Evolutionary conservation across 2,329 filamentous ascomycete genomes (phyloP).

Genomic region (Pyrenophora tritici-repentis): DNA sequence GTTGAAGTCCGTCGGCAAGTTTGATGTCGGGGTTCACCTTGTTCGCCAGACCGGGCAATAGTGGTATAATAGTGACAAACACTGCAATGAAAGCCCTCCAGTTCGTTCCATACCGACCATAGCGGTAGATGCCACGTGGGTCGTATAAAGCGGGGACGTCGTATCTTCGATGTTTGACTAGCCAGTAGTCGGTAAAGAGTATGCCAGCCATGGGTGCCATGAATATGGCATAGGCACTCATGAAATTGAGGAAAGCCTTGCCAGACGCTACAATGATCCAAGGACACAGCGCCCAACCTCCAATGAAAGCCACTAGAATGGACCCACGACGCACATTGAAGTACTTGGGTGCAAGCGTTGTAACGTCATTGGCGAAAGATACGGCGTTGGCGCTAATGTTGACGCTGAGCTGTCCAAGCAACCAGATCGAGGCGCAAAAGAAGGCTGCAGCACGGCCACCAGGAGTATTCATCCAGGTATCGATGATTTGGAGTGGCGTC

Average conservation of each 20-base stretch:
- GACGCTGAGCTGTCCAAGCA: slow-evolving; percentile 21
- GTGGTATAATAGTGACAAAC: slow-evolving; percentile 21
- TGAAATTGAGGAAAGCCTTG: slow-evolving; percentile 31
- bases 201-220: slow-evolving; percentile 29
- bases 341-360: slow-evolving; percentile 22
- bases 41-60: slow-evolving; percentile 24
- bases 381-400: slow-evolving; percentile 34
- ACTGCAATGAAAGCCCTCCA: slow-evolving; percentile 27
- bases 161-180: slow-evolving; percentile 23
- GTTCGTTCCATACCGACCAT: slow-evolving; percentile 24
- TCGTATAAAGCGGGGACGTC: slow-evolving; percentile 31
- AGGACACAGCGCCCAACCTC: slow-evolving; percentile 22
- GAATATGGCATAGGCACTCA: slow-evolving; percentile 30
- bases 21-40: slow-evolving; percentile 21
- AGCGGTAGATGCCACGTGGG: slow-evolving; percentile 21
- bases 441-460: slow-evolving; percentile 25
- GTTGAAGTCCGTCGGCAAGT: slow-evolving; percentile 23
- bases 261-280: slow-evolving; percentile 31
- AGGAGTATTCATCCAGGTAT: slow-evolving; percentile 15
- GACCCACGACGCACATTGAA: slow-evolving; percentile 29
- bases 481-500: slow-evolving; percentile 28
- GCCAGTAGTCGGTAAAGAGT: slow-evolving; percentile 27
- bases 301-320: slow-evolving; percentile 20
- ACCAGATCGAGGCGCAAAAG: slow-evolving; percentile 15
- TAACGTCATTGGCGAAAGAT: slow-evolving; percentile 28